Evolutionary conservation across 768 basidiomycete species (phyloP).

Genomic region (Mycena sanguinolenta): DNA sequence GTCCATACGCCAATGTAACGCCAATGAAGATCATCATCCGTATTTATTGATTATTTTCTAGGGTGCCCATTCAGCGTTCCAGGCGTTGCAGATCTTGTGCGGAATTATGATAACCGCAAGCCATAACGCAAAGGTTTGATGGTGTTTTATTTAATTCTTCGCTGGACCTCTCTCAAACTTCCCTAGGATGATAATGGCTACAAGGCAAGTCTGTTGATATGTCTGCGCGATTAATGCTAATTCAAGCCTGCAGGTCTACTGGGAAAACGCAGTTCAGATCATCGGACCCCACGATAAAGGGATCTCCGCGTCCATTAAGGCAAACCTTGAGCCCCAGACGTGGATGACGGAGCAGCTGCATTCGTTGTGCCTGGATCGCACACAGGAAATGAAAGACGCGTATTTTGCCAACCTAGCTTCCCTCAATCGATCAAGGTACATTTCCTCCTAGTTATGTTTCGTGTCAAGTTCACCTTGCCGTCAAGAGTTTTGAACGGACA

Average conservation of each 20-base stretch:
- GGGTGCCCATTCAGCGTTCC: conserved; percentile 87
- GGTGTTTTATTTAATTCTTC: too few relatives aligned
- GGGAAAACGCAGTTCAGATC: conserved; percentile 93
- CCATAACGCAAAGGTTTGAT: conserved; percentile 86
- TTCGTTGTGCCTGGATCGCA: conserved; percentile 66
- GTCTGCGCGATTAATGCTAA: conserved; percentile 6
- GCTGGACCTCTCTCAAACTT: neutral
- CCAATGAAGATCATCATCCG: neutral
- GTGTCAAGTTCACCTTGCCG: conserved; percentile 6
- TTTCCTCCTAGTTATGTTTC: neutral
- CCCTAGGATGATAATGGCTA: conserved; percentile 87
- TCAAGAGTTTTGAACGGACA: conserved; percentile 53
- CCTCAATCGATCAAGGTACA: conserved; percentile 42
- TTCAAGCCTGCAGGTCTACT: conserved; percentile 73
- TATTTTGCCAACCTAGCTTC: conserved; percentile 65
- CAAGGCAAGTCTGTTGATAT: conserved; percentile 63
- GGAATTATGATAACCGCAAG: conserved; percentile 96
- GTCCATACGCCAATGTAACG: conserved; percentile 85
- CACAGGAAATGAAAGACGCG: conserved; percentile 66
- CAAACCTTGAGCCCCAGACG: conserved; percentile 67
- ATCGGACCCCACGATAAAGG: conserved; percentile 87
- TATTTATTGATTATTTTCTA: conserved; percentile 42
- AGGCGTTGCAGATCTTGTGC: conserved; percentile 74
- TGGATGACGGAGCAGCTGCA: conserved; percentile 55
- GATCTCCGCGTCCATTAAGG: conserved; percentile 75